Percentiles rank a stretch among this genome's conserved stretches.
phyloP scores from a whole-genome alignment of 352 stramenopile genomes.

The Phytopythium kandeliae region DNA sequence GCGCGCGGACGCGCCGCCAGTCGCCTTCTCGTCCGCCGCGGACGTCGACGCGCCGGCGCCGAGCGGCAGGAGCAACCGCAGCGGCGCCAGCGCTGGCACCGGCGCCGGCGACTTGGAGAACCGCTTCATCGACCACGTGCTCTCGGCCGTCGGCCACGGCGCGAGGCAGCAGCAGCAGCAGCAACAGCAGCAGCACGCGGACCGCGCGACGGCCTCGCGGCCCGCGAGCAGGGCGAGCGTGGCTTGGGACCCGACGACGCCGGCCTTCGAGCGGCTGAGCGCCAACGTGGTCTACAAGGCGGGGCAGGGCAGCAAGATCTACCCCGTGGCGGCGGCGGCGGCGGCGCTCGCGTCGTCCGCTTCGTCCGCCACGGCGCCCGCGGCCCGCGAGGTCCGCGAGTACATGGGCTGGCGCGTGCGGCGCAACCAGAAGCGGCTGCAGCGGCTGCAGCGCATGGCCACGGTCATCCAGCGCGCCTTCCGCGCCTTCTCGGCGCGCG shows the following conservation, averaged over 20 bases:
- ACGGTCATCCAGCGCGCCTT: conserved; percentile 88
- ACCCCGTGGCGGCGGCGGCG: conserved; percentile 25
- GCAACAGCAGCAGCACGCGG: not conserved
- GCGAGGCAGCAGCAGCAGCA: conserved; percentile 8
- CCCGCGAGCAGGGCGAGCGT: not conserved
- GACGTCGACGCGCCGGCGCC: too few relatives aligned
- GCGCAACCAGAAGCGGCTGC: conserved; percentile 91
- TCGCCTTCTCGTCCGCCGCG: too few relatives aligned
- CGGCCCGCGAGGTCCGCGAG: conserved; percentile 87
- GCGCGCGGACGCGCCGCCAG: too few relatives aligned
- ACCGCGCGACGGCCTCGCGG: not conserved
- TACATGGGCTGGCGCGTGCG: conserved; percentile 96
- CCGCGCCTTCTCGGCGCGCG: conserved; percentile 84
- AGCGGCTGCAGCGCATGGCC: conserved; percentile 81
- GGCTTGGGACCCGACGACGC: conserved; percentile 62
- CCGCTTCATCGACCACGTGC: conserved; percentile 82
- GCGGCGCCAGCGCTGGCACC: too few relatives aligned
- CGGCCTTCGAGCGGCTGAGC: conserved; percentile 85
- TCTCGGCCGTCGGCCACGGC: conserved; percentile 55
- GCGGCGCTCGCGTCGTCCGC: too few relatives aligned
- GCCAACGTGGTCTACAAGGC: conserved; percentile 82
- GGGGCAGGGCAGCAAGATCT: conserved; percentile 82
- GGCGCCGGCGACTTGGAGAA: conserved; percentile 82
- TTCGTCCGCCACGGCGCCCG: not conserved
- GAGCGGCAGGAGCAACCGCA: not conserved